A percentile compares a stretch with the other conserved stretches of the same genome.
Evolutionary conservation across 148 eudicot genomes (phyloP).

Genomic region (Limonium bicolor): DNA sequence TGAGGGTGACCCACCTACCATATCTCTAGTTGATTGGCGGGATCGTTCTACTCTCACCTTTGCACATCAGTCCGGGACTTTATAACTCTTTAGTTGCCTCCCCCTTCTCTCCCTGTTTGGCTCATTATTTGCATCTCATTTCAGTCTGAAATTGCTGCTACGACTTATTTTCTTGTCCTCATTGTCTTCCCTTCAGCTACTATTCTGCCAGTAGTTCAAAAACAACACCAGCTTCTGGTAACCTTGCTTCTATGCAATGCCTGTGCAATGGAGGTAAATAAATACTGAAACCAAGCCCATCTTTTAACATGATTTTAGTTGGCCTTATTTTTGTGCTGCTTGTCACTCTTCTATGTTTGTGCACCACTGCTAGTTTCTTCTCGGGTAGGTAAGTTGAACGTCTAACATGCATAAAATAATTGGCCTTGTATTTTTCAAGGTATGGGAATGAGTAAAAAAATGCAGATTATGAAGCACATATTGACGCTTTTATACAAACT

Average conservation of each 20-base stretch:
- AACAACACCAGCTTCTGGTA: conserved; percentile 91
- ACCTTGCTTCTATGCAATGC: conserved; percentile 90
- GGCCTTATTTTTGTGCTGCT: too few relatives aligned
- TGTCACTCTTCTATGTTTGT: background rate
- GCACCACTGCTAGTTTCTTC: background rate
- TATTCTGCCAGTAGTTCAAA: conserved; percentile 83
- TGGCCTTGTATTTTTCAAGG: background rate
- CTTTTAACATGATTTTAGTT: too few relatives aligned
- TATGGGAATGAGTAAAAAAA: background rate
- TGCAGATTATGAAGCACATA: background rate
- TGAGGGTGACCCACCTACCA: too few relatives aligned
- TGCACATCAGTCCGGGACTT: too few relatives aligned
- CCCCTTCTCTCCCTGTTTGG: too few relatives aligned
- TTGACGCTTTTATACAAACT: too few relatives aligned
- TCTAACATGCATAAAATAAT: background rate
- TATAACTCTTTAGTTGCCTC: too few relatives aligned
- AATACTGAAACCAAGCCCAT: background rate
- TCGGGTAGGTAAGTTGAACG: background rate
- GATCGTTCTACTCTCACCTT: too few relatives aligned
- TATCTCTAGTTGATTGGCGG: too few relatives aligned
- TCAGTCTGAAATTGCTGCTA: background rate
- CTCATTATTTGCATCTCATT: too few relatives aligned
- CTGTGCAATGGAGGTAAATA: conserved; percentile 85
- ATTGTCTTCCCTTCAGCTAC: conserved; percentile 34
- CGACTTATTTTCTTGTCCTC: background rate